Conservation (phyloP, 371 early-diverging fungal species). For the Fennellomyces sp. region DNA sequence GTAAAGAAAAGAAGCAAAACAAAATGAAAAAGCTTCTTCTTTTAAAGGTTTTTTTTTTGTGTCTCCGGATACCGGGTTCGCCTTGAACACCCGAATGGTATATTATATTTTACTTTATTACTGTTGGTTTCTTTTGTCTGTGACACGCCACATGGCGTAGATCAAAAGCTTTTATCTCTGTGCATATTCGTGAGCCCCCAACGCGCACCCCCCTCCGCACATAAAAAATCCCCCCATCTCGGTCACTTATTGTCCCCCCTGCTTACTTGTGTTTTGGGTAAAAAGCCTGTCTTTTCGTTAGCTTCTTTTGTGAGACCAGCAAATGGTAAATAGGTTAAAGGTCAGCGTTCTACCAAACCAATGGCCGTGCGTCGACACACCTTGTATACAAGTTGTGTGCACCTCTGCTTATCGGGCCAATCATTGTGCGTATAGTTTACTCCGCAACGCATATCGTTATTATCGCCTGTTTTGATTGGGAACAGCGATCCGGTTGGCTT, state of each 20-base stretch:
- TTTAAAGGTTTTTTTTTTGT: conserved; percentile 1
- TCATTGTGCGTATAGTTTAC: background rate
- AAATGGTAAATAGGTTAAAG: conserved; percentile 1
- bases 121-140: background rate
- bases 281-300: background rate
- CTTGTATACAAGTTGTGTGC: conserved; percentile 8
- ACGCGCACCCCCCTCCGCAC: background rate
- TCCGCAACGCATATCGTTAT: conserved; percentile 9
- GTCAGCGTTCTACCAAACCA: conserved; percentile 5
- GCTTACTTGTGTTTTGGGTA: background rate
- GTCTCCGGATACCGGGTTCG: conserved; percentile 1
- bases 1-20: background rate
- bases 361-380: conserved; percentile 9
- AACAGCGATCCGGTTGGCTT: conserved; percentile 1
- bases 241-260: too few species aligned
- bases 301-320: background rate
- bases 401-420: conserved; percentile 9
- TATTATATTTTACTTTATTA: conserved; percentile 2
- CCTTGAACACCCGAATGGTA: conserved; percentile 9
- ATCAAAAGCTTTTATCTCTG: background rate
- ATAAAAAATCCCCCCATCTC: background rate
- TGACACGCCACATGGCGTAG: conserved; percentile 4
- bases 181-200: background rate
- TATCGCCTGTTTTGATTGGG: conserved; percentile 9
- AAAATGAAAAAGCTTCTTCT: background rate